phyloP scores from a whole-genome alignment of 306 rosid species.

The Quercus engelmannii region DNA sequence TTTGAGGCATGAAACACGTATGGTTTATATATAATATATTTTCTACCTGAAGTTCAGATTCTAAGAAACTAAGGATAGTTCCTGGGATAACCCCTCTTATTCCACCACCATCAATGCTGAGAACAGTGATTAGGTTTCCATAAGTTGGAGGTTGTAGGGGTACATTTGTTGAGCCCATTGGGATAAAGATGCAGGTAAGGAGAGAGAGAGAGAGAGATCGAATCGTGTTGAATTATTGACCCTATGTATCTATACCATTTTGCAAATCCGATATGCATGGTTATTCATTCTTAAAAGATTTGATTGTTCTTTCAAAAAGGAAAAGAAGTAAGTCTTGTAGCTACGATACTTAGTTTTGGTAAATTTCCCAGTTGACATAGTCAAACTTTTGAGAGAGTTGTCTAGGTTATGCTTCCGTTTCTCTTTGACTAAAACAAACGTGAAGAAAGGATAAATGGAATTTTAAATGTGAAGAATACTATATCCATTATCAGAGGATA shows the following conservation, averaged over 20 bases:
- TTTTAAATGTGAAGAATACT: too few relatives aligned
- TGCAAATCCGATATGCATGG: background rate
- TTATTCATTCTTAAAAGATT: background rate
- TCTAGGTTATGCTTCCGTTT: too few relatives aligned
- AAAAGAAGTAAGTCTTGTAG: too few relatives aligned
- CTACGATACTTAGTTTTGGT: too few relatives aligned
- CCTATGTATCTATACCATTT: background rate
- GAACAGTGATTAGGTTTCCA: slow-evolving; percentile 54
- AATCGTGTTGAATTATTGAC: background rate
- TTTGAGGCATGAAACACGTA: too few relatives aligned
- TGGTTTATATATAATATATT: too few relatives aligned
- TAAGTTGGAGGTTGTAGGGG: slow-evolving; percentile 45
- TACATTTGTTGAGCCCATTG: too few relatives aligned
- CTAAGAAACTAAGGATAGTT: slow-evolving; percentile 47
- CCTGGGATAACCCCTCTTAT: slow-evolving; percentile 63
- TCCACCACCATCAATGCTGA: slow-evolving; percentile 73
- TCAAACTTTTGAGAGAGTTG: too few relatives aligned
- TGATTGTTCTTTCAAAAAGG: background rate
- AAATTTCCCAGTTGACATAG: too few relatives aligned
- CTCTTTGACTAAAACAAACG: too few relatives aligned
- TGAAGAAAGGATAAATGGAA: too few relatives aligned
- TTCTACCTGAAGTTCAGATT: slow-evolving; percentile 63
- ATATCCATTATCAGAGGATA: background rate
- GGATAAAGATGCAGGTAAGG: too few relatives aligned
- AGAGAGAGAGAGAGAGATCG: background rate